Percentiles rank a stretch among this genome's conserved stretches.
Evolutionary conservation across 768 basidiomycete genomes (phyloP).

Genomic region (Pseudohyphozyma bogoriensis): DNA sequence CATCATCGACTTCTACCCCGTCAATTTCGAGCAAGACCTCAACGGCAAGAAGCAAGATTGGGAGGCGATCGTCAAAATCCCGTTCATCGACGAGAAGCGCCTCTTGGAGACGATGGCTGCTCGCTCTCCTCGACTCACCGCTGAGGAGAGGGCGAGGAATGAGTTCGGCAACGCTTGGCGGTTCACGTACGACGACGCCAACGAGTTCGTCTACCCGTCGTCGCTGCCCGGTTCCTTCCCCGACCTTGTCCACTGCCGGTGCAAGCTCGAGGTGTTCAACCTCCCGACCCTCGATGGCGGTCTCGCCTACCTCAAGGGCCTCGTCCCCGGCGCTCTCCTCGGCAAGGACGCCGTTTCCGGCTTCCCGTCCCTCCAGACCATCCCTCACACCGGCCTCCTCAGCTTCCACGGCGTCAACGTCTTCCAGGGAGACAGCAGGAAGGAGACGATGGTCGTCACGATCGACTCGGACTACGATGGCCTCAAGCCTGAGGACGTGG

Average conservation of each 20-base stretch:
- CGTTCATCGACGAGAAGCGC: constrained; percentile 78
- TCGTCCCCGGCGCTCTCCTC: constrained; percentile 77
- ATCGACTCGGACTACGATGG: constrained; percentile 63
- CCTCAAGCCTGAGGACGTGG: constrained; percentile 59
- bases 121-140: constrained; percentile 43
- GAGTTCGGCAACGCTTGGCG: constrained; percentile 64
- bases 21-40: constrained; percentile 80
- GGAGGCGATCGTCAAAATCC: constrained; percentile 98
- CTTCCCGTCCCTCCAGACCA: constrained; percentile 87
- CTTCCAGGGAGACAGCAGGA: constrained; percentile 77
- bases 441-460: constrained; percentile 86
- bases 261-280: constrained; percentile 69
- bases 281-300: constrained; percentile 68
- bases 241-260: constrained; percentile 65
- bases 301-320: constrained; percentile 71
- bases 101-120: constrained; percentile 68
- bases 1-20: constrained; percentile 88
- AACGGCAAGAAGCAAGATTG: constrained; percentile 98
- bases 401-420: constrained; percentile 86
- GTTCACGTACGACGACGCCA: constrained; percentile 58
- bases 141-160: constrained; percentile 68
- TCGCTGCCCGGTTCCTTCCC: constrained; percentile 95
- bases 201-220: constrained; percentile 63
- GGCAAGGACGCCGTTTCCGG: constrained; percentile 81
- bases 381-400: constrained; percentile 64